Base-by-base conservation (phyloP, 2,329 filamentous ascomycete species). In the Verticillium klebahnii region DNA sequence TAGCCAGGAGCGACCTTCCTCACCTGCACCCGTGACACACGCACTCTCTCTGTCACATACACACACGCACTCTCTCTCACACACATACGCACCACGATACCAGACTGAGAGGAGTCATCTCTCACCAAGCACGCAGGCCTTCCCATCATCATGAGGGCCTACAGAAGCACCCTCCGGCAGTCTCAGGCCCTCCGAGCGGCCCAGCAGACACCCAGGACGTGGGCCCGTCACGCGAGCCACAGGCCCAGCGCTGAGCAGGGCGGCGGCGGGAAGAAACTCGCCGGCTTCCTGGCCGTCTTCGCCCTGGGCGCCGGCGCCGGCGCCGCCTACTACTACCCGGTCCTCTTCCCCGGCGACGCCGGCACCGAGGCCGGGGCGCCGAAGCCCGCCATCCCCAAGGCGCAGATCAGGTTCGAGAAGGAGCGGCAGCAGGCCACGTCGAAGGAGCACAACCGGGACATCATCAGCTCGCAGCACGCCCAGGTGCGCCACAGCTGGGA, bases 401-500 rank as follows among this genome's bases (percentile, higher is more conserved):
- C 84, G 0, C 82, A 88, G 60, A 70, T 92, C 50, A 79, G 85
- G 62, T 90, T 92, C 65, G 91, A 96, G 75, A 83, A 88, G 72
- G 76, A 85, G 29, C 81, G 87, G 61, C 80, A 78, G 65, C 80
- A 82, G 64, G 79, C 82, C 29, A 73, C 77, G 1, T 88, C 86
- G 7, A 86, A 86, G 66, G 91, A 93, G 73, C 89, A 92, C 66
- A 88, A 89, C 65, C 78, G 90, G 62, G 90, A 93, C 61, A 76
- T 90, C 62, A 86, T 96, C 68, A 94, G 90, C 71, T 91, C 90
- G 12, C 92, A 96, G 73, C 92, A 96, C 76, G 78, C 92, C 6
- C 94, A 97, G 77, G 90, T 97, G 62, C 92, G 91, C 77, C 87
- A 86, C 71, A 96, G 91, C 75, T 87, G 84, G 82, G 85, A 87